Percentiles rank a stretch among this genome's conserved stretches.
phyloP scores from a whole-genome alignment of 768 basidiomycete species.

The Mycena galopus region DNA sequence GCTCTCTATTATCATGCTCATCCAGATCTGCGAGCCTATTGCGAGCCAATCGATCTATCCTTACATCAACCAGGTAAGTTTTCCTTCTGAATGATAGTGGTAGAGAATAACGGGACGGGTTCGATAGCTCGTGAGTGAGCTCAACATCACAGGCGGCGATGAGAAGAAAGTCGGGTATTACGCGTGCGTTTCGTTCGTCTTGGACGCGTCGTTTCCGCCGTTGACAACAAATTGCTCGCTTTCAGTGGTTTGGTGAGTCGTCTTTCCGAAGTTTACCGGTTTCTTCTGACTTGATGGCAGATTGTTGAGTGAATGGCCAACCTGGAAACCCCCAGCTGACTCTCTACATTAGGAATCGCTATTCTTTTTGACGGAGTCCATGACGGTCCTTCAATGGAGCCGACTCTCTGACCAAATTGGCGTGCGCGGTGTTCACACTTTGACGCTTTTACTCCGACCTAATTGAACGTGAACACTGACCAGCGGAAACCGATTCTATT shows the following conservation, averaged over 20 bases:
- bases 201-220: neutral
- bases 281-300: neutral
- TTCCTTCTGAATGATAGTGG: no score
- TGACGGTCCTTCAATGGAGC: conserved; percentile 75
- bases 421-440: neutral
- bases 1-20: conserved; percentile 58
- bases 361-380: conserved; percentile 70
- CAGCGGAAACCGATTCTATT: conserved; percentile 70
- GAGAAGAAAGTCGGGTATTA: conserved; percentile 77
- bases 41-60: conserved; percentile 72
- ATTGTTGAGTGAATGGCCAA: conserved; percentile 51
- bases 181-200: conserved; percentile 58
- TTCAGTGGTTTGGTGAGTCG: conserved; percentile 27
- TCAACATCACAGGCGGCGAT: conserved; percentile 75
- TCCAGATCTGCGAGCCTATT: conserved; percentile 70
- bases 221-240: neutral
- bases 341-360: conserved; percentile 65
- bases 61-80: no score
- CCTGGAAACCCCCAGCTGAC: neutral
- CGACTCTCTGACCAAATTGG: conserved; percentile 71
- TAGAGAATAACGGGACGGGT: no score
- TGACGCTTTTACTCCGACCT: neutral
- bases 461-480: neutral
- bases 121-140: conserved; percentile 67
- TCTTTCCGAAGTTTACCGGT: neutral